Percentiles rank a stretch among this genome's conserved stretches.
phyloP scores from a whole-genome alignment of 2,329 filamentous ascomycete species.

The Trichoderma atroviride region DNA sequence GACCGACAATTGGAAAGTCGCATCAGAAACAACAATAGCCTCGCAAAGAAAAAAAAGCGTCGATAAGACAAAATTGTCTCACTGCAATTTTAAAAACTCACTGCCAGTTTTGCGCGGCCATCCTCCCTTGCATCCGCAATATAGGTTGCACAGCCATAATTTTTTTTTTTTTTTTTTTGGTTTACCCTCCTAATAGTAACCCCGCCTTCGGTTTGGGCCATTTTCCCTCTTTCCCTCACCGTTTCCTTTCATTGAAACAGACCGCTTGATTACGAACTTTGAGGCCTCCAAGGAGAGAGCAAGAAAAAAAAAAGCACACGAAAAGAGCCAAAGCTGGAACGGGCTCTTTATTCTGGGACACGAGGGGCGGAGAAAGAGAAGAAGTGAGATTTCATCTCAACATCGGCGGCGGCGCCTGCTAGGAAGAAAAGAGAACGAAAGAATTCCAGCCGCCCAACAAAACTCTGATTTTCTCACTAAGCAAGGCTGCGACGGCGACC shows the following conservation, averaged over 20 bases:
- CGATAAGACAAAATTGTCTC: constrained; percentile 11
- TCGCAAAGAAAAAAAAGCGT: background rate
- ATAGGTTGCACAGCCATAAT: constrained; percentile 10
- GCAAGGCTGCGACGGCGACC: constrained; percentile 1
- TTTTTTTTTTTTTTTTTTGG: background rate
- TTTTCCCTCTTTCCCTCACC: constrained; percentile 21
- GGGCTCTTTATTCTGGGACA: background rate
- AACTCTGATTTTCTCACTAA: constrained; percentile 8
- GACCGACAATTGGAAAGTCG: background rate
- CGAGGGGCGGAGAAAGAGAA: background rate
- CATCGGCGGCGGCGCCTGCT: background rate
- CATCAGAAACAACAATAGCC: background rate
- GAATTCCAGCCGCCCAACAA: constrained; percentile 7
- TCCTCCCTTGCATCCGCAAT: constrained; percentile 3
- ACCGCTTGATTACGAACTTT: background rate
- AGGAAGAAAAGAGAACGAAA: background rate
- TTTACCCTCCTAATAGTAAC: background rate
- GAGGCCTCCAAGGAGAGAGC: background rate
- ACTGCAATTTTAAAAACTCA: background rate
- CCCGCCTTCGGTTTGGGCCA: constrained; percentile 11
- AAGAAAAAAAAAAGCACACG: no score
- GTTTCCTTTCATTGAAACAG: constrained; percentile 16
- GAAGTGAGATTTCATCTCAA: background rate
- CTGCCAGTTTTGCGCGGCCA: background rate
- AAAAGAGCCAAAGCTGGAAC: background rate